Base-by-base conservation (phyloP, 805 yeast genomes). In the Yamadazyma philogaea region DNA sequence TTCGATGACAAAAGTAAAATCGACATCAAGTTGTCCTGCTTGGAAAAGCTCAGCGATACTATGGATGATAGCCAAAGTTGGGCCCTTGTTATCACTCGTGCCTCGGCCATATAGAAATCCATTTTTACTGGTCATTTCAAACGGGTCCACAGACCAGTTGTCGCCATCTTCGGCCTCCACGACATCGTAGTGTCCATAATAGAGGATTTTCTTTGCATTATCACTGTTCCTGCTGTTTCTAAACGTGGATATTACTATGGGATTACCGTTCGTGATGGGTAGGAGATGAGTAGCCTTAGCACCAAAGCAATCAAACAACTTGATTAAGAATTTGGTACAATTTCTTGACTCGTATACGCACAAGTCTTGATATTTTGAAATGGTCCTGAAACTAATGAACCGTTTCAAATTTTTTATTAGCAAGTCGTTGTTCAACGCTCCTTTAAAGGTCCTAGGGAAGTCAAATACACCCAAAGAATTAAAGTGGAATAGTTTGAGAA, bases 131-230 rank as follows among this genome's bases (percentile, higher is more conserved):
- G 84, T 76, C 57, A 93, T 60, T 17, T 66, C 63, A 58, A 84
- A 93, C 0, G 98, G 98, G 48, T 84, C 82, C 0, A 93, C 77
- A 7, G 69, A 59, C 97, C 98, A 91, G 22, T 70, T 70, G 5
- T 70, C 72, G 17, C 69, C 64, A 39, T 73, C 74, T 26, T 78
- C 77, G 0, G 95, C 95, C 45, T 84, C 86, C 31, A 91, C 88
- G 20, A 91, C 96, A 63, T 91, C 99, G 58, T 93, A 91, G 68
- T 91, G 99, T 1, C 96, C 98, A 61, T 91, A 91, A 84, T 95
- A 91, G 37, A 91, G 60, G 4, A 88, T 72, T 43, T 86, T 68
- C 35, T 41, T 50, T 10, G 44, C 37, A 15, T 37, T 43, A 2
- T 32, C 38, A 5, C 21, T 22, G 5, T 21, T 36, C 4, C 32